Evolutionary conservation across 805 yeast genomes (phyloP).

Genomic region (Vanderwaltozyma polyspora): DNA sequence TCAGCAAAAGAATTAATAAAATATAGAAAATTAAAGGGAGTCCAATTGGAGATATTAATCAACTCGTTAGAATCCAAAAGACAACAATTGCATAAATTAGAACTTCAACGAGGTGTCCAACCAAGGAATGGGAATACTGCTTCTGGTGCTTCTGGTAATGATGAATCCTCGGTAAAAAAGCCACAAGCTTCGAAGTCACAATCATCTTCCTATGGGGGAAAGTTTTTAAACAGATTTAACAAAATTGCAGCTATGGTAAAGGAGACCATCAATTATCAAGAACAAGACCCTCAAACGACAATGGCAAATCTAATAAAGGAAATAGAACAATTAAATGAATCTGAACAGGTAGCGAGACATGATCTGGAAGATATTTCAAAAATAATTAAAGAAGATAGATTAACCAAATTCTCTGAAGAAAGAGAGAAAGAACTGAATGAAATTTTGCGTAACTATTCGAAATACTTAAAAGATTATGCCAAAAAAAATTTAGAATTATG

Average conservation of each 20-base stretch:
- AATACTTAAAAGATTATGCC: constrained; percentile 21
- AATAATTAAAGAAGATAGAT: constrained; percentile 24
- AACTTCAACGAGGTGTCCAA: constrained; percentile 14
- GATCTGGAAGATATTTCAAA: constrained; percentile 24
- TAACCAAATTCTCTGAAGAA: constrained; percentile 19
- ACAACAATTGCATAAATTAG: constrained; percentile 18
- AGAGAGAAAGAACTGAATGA: constrained; percentile 17
- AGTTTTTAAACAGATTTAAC: constrained; percentile 18
- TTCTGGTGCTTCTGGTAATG: constrained; percentile 5
- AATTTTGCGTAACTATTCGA: constrained; percentile 19
- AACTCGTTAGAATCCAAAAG: constrained; percentile 15
- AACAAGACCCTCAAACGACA: constrained; percentile 16
- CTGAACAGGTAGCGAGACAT: constrained; percentile 18
- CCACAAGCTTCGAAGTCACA: not conserved
- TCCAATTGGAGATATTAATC: constrained; percentile 22
- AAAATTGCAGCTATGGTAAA: constrained; percentile 24
- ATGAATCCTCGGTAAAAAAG: not conserved
- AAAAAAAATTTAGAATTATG: constrained; percentile 21
- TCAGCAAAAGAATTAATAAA: constrained; percentile 23
- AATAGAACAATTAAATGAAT: constrained; percentile 14
- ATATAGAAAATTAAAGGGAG: constrained; percentile 21
- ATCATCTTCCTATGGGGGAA: constrained; percentile 18
- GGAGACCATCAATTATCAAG: constrained; percentile 24
- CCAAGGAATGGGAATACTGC: not conserved
- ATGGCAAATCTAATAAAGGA: constrained; percentile 16